phyloP scores from a whole-genome alignment of 257 asterid species.

The Petrea volubilis region DNA sequence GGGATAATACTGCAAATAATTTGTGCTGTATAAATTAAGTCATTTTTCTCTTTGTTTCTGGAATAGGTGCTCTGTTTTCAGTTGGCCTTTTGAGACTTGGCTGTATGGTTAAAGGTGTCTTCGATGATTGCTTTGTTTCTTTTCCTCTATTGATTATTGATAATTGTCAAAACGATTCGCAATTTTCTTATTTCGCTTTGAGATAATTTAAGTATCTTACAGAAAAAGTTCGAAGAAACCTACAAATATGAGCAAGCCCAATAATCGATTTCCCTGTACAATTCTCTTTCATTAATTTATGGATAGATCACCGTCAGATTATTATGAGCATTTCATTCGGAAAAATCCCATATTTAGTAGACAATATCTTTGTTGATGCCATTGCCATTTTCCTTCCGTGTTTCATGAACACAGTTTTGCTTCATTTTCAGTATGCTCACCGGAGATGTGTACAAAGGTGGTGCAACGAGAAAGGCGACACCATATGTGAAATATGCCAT shows the following conservation, averaged over 20 bases:
- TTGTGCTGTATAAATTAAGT: neutral
- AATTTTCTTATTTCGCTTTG: neutral
- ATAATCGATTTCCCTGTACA: neutral
- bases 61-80: conserved; percentile 9
- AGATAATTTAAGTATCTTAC: neutral
- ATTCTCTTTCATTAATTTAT: neutral
- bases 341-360: neutral
- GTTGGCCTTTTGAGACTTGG: neutral
- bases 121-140: neutral
- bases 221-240: neutral
- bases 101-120: neutral
- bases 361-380: neutral
- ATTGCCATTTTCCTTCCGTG: neutral
- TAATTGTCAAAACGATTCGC: neutral
- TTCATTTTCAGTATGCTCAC: conserved; percentile 84
- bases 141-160: neutral
- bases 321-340: neutral
- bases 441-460: conserved; percentile 91
- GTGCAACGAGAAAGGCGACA: conserved; percentile 99
- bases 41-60: neutral
- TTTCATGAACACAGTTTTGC: neutral
- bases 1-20: neutral
- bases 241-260: neutral
- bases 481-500: conserved; percentile 92
- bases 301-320: too few species aligned